Evolutionary conservation across 1,284 basidiomycete genomes (phyloP).

Genomic region (Trametes pubescens): DNA sequence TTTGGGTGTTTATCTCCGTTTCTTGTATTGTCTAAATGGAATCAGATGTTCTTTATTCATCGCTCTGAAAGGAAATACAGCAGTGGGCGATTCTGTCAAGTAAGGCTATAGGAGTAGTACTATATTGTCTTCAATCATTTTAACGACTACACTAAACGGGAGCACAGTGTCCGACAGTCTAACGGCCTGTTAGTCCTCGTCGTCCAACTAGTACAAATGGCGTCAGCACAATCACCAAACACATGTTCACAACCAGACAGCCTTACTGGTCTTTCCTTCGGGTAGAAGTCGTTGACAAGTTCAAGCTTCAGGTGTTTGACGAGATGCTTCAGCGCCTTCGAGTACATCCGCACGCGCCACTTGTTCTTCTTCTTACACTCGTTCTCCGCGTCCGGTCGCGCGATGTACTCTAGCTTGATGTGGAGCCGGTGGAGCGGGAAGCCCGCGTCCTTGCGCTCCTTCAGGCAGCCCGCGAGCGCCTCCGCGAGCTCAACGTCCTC

Average conservation of each 20-base stretch:
- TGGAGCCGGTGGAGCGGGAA: background rate
- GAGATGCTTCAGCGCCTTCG: background rate
- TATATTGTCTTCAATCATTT: background rate
- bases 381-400: background rate
- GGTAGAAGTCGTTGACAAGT: background rate
- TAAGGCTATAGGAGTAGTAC: background rate
- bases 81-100: background rate
- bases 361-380: background rate
- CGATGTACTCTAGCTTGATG: background rate
- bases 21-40: too few species aligned
- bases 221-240: background rate
- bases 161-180: too few species aligned
- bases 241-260: background rate
- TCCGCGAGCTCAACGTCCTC: conserved; percentile 9
- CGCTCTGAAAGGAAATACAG: too few species aligned
- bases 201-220: too few species aligned
- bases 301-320: background rate
- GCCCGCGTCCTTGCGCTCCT: background rate
- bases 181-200: too few species aligned
- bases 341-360: background rate
- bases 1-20: too few species aligned
- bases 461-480: conserved; percentile 3
- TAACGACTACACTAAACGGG: too few species aligned
- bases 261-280: background rate
- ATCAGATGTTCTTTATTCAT: too few species aligned